Evolutionary conservation across 108 stramenopile species (phyloP).

Genomic region (Aurantiochytrium sp.): DNA sequence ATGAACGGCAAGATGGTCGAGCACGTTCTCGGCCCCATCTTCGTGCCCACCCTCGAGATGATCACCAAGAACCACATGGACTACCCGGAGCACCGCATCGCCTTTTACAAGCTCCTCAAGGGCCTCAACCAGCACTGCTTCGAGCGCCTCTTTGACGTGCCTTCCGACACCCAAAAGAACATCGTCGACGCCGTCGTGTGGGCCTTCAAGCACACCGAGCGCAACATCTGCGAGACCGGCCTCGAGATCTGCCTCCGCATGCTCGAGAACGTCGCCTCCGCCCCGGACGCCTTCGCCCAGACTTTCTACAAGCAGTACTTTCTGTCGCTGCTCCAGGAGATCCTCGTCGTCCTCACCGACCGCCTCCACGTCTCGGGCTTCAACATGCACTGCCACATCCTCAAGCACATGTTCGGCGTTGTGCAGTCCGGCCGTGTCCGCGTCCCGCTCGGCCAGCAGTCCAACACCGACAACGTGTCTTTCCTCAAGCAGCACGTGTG

Average conservation of each 20-base stretch:
- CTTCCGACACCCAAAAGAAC: constrained; percentile 90
- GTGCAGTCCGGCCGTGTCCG: constrained; percentile 88
- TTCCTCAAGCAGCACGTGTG: constrained; percentile 88
- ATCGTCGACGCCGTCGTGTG: constrained; percentile 95
- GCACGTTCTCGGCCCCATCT: constrained; percentile 91
- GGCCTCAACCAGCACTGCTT: constrained; percentile 78
- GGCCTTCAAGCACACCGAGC: constrained; percentile 99
- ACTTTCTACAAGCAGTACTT: constrained; percentile 92
- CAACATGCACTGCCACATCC: constrained; percentile 94
- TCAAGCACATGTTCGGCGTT: constrained; percentile 90
- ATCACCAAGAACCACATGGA: constrained; percentile 97
- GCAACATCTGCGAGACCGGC: constrained; percentile 92
- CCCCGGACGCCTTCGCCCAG: constrained; percentile 80
- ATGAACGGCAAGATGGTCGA: constrained; percentile 79
- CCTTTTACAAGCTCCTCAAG: constrained; percentile 90
- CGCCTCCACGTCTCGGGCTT: constrained; percentile 95
- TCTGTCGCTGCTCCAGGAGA: constrained; percentile 88
- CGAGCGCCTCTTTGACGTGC: constrained; percentile 88
- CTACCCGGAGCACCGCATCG: constrained; percentile 93
- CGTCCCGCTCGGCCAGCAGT: constrained; percentile 82
- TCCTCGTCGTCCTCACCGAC: constrained; percentile 97
- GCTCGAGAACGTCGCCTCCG: constrained; percentile 78
- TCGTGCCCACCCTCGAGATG: constrained; percentile 96
- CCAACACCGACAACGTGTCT: constrained; percentile 69
- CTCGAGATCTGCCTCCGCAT: constrained; percentile 90